phyloP scores from a whole-genome alignment of 108 stramenopile species.

The Skeletonema marinoi region DNA sequence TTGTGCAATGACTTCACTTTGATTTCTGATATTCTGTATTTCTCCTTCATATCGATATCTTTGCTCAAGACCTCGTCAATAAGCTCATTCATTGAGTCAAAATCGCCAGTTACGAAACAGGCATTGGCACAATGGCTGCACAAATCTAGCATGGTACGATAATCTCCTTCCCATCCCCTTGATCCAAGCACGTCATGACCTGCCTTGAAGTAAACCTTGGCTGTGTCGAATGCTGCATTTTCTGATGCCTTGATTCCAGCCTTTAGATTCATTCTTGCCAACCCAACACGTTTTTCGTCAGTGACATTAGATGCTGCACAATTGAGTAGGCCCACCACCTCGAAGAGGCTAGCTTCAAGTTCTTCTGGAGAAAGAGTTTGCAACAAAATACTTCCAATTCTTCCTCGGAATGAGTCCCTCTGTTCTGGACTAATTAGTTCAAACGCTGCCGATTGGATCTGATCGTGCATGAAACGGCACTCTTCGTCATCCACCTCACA shows the following conservation, averaged over 20 bases:
- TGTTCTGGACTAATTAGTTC: too few relatives aligned
- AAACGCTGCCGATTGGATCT: not conserved
- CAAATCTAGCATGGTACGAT: too few relatives aligned
- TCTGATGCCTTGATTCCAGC: not conserved
- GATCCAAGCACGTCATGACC: not conserved
- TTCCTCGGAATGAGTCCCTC: too few relatives aligned
- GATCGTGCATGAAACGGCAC: not conserved
- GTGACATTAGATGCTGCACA: not conserved
- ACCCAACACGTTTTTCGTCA: not conserved
- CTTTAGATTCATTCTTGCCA: slow-evolving; percentile 5
- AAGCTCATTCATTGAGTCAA: not conserved
- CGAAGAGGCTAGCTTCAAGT: too few relatives aligned
- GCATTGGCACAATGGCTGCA: too few relatives aligned
- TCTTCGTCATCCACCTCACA: not conserved
- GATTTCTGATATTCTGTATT: not conserved
- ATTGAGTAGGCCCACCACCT: not conserved
- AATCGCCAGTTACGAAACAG: too few relatives aligned
- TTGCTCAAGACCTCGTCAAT: not conserved
- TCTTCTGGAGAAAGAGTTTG: too few relatives aligned
- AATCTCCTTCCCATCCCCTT: too few relatives aligned
- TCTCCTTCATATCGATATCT: not conserved
- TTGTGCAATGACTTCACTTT: too few relatives aligned
- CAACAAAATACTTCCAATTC: too few relatives aligned
- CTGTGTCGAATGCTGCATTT: too few relatives aligned
- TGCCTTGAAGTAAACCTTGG: not conserved